phyloP scores from a whole-genome alignment of 192 early-diverging fungal genomes.

The Chytriomyces sp. region DNA sequence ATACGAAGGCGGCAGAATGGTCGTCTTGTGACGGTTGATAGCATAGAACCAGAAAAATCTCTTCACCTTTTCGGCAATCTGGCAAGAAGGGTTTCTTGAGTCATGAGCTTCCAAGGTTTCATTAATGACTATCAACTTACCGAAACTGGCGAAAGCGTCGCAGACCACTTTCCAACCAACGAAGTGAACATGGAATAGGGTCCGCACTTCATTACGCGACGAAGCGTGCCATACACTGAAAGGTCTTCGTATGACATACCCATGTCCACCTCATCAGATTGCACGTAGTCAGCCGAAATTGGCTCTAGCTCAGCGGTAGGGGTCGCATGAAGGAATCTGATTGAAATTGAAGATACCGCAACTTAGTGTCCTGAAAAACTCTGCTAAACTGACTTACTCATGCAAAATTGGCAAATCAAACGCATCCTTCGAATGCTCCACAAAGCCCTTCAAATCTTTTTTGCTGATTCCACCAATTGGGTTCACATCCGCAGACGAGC shows the following conservation, averaged over 20 bases:
- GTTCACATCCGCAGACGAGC: constrained; percentile 95
- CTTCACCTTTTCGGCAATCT: constrained; percentile 94
- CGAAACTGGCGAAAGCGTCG: constrained; percentile 61
- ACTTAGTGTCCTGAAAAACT: not conserved
- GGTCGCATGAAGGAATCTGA: constrained; percentile 75
- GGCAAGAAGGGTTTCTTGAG: constrained; percentile 23
- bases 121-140: constrained; percentile 40
- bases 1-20: constrained; percentile 92
- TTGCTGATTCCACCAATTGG: constrained; percentile 96
- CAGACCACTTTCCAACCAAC: constrained; percentile 81
- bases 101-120: not conserved
- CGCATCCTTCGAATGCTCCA: constrained; percentile 65
- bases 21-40: constrained; percentile 99
- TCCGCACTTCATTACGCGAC: constrained; percentile 86
- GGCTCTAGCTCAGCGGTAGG: constrained; percentile 98
- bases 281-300: constrained; percentile 77
- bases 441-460: constrained; percentile 82
- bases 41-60: constrained; percentile 95
- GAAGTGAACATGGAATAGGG: constrained; percentile 95
- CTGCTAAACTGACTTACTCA: constrained; percentile 45
- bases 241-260: constrained; percentile 97
- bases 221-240: constrained; percentile 85
- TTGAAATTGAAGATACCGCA: not conserved
- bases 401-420: constrained; percentile 73
- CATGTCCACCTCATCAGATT: constrained; percentile 97